phyloP scores from a whole-genome alignment of 2,329 filamentous ascomycete species.

The Monilinia fructigena region DNA sequence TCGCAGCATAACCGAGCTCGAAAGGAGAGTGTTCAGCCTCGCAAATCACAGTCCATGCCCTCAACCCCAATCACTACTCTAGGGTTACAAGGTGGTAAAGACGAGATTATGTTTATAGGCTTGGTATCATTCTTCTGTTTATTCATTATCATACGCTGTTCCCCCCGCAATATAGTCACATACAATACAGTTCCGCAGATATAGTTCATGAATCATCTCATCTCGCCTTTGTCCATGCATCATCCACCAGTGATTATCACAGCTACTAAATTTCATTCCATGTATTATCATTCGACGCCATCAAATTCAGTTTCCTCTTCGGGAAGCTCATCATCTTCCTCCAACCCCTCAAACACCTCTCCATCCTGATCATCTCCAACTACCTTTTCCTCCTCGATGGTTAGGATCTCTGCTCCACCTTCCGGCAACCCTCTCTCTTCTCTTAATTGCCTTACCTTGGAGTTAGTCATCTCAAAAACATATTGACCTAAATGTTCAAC shows the following conservation, averaged over 20 bases:
- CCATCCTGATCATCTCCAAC: conserved; percentile 8
- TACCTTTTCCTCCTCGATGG: conserved; percentile 5
- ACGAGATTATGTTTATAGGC: background rate
- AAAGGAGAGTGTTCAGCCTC: background rate
- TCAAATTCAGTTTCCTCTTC: conserved; percentile 4
- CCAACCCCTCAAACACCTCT: background rate
- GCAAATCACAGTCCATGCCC: background rate
- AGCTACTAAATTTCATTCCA: background rate
- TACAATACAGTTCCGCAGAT: background rate
- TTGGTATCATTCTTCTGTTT: conserved; percentile 11
- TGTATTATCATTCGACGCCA: conserved; percentile 8
- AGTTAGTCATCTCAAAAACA: conserved; percentile 89
- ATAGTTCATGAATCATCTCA: background rate
- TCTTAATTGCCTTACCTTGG: conserved; percentile 39
- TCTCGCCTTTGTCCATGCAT: background rate
- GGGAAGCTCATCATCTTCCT: background rate
- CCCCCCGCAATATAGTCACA: background rate
- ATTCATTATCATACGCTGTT: conserved; percentile 10
- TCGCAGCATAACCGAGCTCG: background rate
- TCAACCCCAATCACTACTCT: background rate
- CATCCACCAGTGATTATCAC: background rate
- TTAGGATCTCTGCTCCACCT: conserved; percentile 4
- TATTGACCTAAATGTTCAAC: conserved; percentile 96
- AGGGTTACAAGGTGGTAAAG: background rate
- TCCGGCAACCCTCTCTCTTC: conserved; percentile 35